phyloP scores from a whole-genome alignment of 495 filamentous ascomycete species.

The Tetracladium marchalianum region DNA sequence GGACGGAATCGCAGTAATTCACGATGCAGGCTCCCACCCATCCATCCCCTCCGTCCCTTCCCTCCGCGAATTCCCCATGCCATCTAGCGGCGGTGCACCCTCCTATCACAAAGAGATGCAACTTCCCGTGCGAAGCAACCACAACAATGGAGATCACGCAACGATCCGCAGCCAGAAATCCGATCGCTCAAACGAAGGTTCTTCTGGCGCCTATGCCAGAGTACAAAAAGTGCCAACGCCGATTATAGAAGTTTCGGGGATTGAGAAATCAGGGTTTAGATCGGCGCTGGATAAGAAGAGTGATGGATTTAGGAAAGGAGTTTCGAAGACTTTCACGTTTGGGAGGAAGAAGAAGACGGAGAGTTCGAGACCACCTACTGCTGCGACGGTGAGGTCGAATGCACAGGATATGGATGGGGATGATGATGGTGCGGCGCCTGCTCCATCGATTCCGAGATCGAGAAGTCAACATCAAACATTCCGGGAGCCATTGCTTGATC shows the following conservation, averaged over 20 bases:
- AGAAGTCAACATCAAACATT: background rate
- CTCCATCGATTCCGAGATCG: background rate
- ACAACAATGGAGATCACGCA: conserved; percentile 8
- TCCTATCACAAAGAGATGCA: background rate
- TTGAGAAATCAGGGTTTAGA: conserved; percentile 40
- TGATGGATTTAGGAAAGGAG: conserved; percentile 36
- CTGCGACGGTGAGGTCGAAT: conserved; percentile 1
- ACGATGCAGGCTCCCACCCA: background rate
- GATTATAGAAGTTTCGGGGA: conserved; percentile 37
- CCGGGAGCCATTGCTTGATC: background rate
- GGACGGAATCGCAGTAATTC: conserved; percentile 10
- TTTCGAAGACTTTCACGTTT: conserved; percentile 35
- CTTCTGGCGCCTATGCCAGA: conserved; percentile 29
- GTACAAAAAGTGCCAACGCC: conserved; percentile 30
- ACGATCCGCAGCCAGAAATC: conserved; percentile 16
- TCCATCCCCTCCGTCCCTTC: conserved; percentile 18
- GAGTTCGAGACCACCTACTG: conserved; percentile 8
- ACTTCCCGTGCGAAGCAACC: background rate
- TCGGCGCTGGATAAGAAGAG: conserved; percentile 43
- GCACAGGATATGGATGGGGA: conserved; percentile 10
- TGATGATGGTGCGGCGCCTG: background rate
- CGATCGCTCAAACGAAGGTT: conserved; percentile 28
- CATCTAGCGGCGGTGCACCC: conserved; percentile 20
- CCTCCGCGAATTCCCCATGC: conserved; percentile 21
- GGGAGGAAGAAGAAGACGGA: conserved; percentile 31